Conservation (phyloP, 495 filamentous ascomycete species). For the Aspergillus mulundensis region DNA sequence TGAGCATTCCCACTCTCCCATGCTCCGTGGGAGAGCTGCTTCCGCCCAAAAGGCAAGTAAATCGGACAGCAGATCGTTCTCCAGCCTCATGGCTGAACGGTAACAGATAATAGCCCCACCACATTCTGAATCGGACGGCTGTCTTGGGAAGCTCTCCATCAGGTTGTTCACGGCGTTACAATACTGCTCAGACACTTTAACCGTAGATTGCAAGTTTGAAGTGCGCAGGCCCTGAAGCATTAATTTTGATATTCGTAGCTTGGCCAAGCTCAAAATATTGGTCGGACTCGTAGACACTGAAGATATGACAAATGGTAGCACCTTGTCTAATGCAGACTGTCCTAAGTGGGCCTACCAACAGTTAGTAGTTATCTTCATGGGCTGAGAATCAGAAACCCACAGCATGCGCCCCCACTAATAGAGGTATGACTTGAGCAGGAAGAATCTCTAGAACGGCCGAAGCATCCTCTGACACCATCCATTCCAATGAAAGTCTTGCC, state of each 20-base stretch:
- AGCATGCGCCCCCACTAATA: constrained; percentile 21
- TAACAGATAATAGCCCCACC: constrained; percentile 19
- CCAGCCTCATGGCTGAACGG: constrained; percentile 14
- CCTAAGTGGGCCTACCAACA: constrained; percentile 18
- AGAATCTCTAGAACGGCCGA: constrained; percentile 19
- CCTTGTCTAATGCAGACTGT: constrained; percentile 19
- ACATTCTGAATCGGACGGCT: constrained; percentile 19
- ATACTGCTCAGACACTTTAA: constrained; percentile 12
- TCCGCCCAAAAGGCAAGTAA: constrained; percentile 27
- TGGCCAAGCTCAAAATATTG: constrained; percentile 8
- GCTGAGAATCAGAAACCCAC: constrained; percentile 21
- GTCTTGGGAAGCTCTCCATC: constrained; percentile 22
- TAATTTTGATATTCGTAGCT: constrained; percentile 21
- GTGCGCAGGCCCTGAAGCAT: constrained; percentile 25
- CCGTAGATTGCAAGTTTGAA: constrained; percentile 8
- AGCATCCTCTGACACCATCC: constrained; percentile 29
- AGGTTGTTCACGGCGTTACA: constrained; percentile 18
- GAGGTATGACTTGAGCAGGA: constrained; percentile 21
- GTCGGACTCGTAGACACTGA: constrained; percentile 14
- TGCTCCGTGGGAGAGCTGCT: constrained; percentile 16
- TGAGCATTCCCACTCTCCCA: neutral
- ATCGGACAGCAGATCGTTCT: constrained; percentile 31
- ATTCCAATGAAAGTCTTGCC: constrained; percentile 19
- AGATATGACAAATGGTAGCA: constrained; percentile 25
- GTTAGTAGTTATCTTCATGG: constrained; percentile 2